Evolutionary conservation across 2,329 filamentous ascomycete genomes (phyloP), one percentile per base, ranked within the genome.

Genomic region (Cladorrhinum sp.): DNA sequence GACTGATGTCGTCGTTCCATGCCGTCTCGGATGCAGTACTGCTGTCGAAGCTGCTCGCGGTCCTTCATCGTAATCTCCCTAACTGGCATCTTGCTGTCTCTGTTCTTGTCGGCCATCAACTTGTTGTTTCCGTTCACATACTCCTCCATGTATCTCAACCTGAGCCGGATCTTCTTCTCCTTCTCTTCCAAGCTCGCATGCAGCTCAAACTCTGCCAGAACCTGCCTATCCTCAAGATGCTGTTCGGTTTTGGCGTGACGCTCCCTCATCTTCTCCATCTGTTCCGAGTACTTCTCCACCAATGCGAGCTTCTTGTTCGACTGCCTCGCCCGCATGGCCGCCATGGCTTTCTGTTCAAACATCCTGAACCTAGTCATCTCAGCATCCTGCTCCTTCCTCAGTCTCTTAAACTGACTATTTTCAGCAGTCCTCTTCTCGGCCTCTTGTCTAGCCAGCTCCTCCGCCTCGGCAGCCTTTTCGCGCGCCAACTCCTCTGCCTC

Each of bases 61-160:
- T 88, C 82, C 51, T 81, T 78, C 67, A 86, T 82, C 1, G 85
- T 88, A 16, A 88, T 83, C 1, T 80, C 73, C 7, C 85, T 75
- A 0, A 75, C 73, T 2, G 82, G 81, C 71, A 82, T 76, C 2
- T 70, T 55, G 24, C 64, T 58, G 24, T 61, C 39, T 8, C 16
- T 46, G 33, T 49, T 20, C n/a, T 1, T 28, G n/a, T 33, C 28
- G 10, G 57, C 39, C 48, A n/a, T 12, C 46, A 9, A 56, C 26
- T 58, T 36, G 33, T 16, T 52, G 4, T 20, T n/a, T 0, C 80
- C 79, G 62, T 84, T 79, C 67, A 85, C 87, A 70, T 88, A 88
- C 5, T 84, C 85, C 66, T 88, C 85, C 85, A 88, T 88, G 65
- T 88, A 82, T 68, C 80, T 82, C n/a, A 88, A 74, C 14, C 84